Percentiles rank a stretch among this genome's conserved stretches.
Evolutionary conservation across 2,329 filamentous ascomycete genomes (phyloP).

Genomic region (Fusarium verticillioides): DNA sequence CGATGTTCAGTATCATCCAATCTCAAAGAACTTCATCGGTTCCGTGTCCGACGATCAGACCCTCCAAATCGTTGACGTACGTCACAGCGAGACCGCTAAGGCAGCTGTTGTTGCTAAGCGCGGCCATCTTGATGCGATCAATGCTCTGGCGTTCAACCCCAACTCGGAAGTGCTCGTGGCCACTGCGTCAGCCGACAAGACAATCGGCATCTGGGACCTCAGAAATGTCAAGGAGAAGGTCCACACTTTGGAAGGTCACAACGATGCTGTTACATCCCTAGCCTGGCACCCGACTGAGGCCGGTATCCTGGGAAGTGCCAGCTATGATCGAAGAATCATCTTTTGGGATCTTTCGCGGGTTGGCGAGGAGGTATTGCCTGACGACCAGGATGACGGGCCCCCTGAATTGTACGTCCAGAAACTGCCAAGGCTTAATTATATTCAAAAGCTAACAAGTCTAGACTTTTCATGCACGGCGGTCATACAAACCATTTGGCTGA

Average conservation of each 20-base stretch:
- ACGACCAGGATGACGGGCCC: slow-evolving; percentile 93
- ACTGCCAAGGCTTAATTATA: neutral
- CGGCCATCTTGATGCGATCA: slow-evolving; percentile 92
- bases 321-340: slow-evolving; percentile 91
- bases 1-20: slow-evolving; percentile 94
- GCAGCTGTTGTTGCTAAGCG: slow-evolving; percentile 75
- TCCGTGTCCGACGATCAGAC: slow-evolving; percentile 96
- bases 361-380: slow-evolving; percentile 93
- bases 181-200: slow-evolving; percentile 95
- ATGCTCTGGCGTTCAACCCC: slow-evolving; percentile 94
- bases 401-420: slow-evolving; percentile 81
- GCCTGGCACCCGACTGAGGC: slow-evolving; percentile 95
- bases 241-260: slow-evolving; percentile 89
- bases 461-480: slow-evolving; percentile 97
- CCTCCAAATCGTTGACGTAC: slow-evolving; percentile 90
- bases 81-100: slow-evolving; percentile 71
- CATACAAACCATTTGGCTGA: slow-evolving; percentile 97
- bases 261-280: slow-evolving; percentile 88
- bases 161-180: slow-evolving; percentile 89
- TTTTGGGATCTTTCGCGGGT: slow-evolving; percentile 96
- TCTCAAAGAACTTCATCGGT: slow-evolving; percentile 85
- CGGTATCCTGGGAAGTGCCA: slow-evolving; percentile 87
- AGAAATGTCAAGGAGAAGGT: slow-evolving; percentile 90
- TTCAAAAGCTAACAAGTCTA: slow-evolving; percentile 50
- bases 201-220: slow-evolving; percentile 94